A percentile compares a stretch with the other conserved stretches of the same genome.
Evolutionary conservation across 352 stramenopile species (phyloP).

Genomic region (Phytophthora sp.): DNA sequence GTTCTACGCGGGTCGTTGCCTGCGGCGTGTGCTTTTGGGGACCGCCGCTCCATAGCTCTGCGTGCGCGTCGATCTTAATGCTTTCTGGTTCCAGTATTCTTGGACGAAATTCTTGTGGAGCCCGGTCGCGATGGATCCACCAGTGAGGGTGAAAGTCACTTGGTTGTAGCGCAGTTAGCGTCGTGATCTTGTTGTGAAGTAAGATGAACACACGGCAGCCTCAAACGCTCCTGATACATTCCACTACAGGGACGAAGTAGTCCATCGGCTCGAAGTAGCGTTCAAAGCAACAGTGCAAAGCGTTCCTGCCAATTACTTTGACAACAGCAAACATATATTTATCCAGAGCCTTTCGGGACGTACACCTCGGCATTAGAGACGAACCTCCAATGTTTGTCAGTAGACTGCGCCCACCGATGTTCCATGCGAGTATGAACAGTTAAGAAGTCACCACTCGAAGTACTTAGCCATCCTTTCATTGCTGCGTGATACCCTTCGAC

Average conservation of each 20-base stretch:
- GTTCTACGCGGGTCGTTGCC: not conserved
- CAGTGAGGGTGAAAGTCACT: constrained; percentile 3
- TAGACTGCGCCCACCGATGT: constrained; percentile 3
- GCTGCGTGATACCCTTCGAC: constrained; percentile 30
- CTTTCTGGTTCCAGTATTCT: constrained; percentile 2
- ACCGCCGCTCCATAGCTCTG: not conserved
- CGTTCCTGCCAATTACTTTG: not conserved
- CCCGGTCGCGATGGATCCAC: constrained; percentile 8
- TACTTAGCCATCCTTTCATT: constrained; percentile 20
- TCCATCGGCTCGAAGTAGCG: not conserved
- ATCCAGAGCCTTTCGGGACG: not conserved
- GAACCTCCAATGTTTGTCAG: not conserved
- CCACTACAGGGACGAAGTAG: not conserved
- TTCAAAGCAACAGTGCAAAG: not conserved
- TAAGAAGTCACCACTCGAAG: not conserved
- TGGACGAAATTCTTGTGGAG: not conserved
- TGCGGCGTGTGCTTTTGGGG: not conserved
- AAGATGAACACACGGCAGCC: not conserved
- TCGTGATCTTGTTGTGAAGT: not conserved
- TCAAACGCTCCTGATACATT: not conserved
- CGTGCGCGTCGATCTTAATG: constrained; percentile 3
- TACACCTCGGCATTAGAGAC: not conserved
- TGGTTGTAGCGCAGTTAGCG: not conserved
- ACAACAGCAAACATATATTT: not conserved
- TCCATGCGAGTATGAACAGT: constrained; percentile 4